Evolutionary conservation across 179 eudicot species (phyloP).

Genomic region (Beta lomatogona): DNA sequence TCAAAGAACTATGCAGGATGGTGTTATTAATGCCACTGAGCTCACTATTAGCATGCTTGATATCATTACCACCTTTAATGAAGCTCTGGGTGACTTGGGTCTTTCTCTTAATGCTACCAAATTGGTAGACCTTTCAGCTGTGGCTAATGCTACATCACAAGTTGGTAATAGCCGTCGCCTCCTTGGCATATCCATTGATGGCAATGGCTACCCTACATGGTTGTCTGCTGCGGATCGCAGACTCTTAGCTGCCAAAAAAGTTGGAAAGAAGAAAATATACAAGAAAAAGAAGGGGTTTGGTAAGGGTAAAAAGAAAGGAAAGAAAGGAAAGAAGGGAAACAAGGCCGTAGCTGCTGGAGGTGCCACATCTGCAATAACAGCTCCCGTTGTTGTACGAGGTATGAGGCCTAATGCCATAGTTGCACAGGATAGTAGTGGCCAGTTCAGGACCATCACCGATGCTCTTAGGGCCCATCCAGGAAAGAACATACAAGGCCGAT

Average conservation of each 20-base stretch:
- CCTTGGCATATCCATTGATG: constrained; percentile 33
- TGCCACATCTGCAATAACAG: neutral
- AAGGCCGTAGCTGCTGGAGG: constrained; percentile 10
- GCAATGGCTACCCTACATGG: constrained; percentile 54
- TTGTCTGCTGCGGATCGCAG: constrained; percentile 48
- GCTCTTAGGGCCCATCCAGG: constrained; percentile 62
- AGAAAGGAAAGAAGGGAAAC: neutral
- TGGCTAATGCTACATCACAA: neutral
- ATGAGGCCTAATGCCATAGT: constrained; percentile 60
- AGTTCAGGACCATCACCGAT: constrained; percentile 49
- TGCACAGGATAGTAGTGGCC: constrained; percentile 72
- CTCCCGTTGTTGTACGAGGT: constrained; percentile 5
- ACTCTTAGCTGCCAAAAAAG: constrained; percentile 31
- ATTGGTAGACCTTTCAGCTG: constrained; percentile 9
- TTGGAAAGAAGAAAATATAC: constrained; percentile 8
- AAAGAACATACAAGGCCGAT: constrained; percentile 43
- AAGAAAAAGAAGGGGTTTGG: constrained; percentile 21
- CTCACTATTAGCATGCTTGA: constrained; percentile 43
- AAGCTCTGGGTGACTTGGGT: constrained; percentile 26
- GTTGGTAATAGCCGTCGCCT: constrained; percentile 26
- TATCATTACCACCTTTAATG: constrained; percentile 35
- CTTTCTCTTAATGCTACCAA: constrained; percentile 22
- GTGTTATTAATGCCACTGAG: constrained; percentile 32
- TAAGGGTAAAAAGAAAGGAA: neutral
- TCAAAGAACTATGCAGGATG: constrained; percentile 32